Percentiles rank a stretch among this genome's conserved stretches.
phyloP scores from a whole-genome alignment of 768 basidiomycete species.

The Russula abietina region DNA sequence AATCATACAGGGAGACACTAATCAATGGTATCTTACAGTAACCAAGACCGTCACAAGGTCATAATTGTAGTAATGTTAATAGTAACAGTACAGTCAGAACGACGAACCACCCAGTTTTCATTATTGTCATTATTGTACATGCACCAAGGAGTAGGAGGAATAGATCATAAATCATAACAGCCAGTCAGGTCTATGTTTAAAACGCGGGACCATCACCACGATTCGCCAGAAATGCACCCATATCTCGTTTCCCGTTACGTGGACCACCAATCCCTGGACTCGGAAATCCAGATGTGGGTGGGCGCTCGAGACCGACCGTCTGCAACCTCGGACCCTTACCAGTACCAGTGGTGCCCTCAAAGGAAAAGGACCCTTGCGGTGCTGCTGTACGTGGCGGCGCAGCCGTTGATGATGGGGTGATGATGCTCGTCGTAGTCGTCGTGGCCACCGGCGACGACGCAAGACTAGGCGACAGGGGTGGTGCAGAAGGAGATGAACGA shows the following conservation, averaged over 20 bases:
- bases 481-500: slow-evolving; percentile 38
- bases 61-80: not conserved
- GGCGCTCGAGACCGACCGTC: slow-evolving; percentile 10
- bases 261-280: slow-evolving; percentile 18
- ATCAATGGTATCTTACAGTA: not conserved
- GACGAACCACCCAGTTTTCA: not conserved
- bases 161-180: not conserved
- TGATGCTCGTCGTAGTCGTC: not conserved
- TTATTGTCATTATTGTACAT: slow-evolving; percentile 2
- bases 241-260: slow-evolving; percentile 14
- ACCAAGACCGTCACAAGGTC: not conserved
- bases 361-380: slow-evolving; percentile 30
- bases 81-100: not conserved
- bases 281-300: slow-evolving; percentile 15
- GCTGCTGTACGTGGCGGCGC: slow-evolving; percentile 28
- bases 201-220: not conserved
- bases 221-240: slow-evolving; percentile 22
- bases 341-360: slow-evolving; percentile 34
- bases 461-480: slow-evolving; percentile 41
- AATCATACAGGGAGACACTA: not conserved
- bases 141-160: not conserved
- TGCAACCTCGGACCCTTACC: slow-evolving; percentile 8
- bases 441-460: slow-evolving; percentile 37
- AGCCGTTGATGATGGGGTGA: slow-evolving; percentile 14
- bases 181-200: not conserved